These are phyloP conservation scores for Typha latifolia DNA, from an alignment of 176 grass and related monocot genomes.

Conservation along the genomic window DNA sequence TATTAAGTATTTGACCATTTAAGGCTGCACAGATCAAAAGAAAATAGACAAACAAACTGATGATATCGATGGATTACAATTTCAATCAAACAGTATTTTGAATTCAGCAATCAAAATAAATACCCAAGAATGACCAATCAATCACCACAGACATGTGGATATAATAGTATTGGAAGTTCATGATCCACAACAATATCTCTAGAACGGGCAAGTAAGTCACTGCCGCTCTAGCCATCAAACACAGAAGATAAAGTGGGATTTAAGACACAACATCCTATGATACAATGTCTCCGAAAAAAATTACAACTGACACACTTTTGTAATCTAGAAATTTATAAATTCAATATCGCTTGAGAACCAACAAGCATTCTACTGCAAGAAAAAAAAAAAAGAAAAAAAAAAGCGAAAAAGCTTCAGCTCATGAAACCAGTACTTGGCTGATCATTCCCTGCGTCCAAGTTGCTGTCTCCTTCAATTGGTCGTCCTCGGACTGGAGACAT, in stretches of 20 bases:
- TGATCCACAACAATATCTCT: neutral
- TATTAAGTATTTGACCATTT: too few species aligned
- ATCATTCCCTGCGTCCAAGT: slow-evolving; percentile 70
- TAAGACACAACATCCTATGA: slow-evolving; percentile 9
- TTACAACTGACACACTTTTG: neutral
- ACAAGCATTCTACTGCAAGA: neutral
- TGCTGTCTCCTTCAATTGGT: slow-evolving; percentile 56
- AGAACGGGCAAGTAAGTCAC: slow-evolving; percentile 29
- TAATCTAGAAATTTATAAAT: too few species aligned
- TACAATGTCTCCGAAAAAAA: neutral
- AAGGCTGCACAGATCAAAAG: too few species aligned
- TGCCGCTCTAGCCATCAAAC: slow-evolving; percentile 23
- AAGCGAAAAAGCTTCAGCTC: slow-evolving; percentile 11
- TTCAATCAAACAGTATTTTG: too few species aligned
- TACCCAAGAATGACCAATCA: neutral
- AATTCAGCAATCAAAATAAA: neutral
- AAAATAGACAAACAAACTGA: too few species aligned
- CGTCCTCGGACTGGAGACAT: slow-evolving; percentile 49
- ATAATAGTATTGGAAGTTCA: neutral
- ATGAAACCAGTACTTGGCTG: slow-evolving; percentile 48
- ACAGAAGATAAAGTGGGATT: slow-evolving; percentile 6
- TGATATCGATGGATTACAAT: too few species aligned
- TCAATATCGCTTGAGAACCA: too few species aligned
- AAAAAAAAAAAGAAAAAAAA: slow-evolving; percentile 12
- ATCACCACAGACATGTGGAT: neutral